phyloP scores from a whole-genome alignment of 2,329 filamentous ascomycete species.

The Verticillium alfalfae region DNA sequence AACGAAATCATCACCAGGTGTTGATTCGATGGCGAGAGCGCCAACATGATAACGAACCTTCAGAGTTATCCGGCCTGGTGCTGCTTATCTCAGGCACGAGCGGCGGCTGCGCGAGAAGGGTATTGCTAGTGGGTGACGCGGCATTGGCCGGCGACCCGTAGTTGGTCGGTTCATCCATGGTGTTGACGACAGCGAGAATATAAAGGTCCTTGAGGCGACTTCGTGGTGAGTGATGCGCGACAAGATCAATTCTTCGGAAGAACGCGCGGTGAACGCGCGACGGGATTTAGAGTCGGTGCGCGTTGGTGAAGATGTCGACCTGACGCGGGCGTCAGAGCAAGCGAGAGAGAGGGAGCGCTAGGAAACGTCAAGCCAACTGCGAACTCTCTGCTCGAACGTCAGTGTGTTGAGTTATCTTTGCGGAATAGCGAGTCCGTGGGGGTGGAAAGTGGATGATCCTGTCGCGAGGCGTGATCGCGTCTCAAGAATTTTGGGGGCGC shows the following conservation, averaged over 20 bases:
- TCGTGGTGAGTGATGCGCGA: not conserved
- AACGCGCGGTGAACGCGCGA: not conserved
- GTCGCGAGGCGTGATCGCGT: constrained; percentile 16
- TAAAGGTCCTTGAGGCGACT: not conserved
- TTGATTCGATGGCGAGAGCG: not conserved
- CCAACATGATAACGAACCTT: constrained; percentile 33
- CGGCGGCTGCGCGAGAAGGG: constrained; percentile 49
- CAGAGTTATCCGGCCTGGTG: constrained; percentile 24
- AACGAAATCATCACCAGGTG: not conserved
- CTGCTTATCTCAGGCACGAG: constrained; percentile 36
- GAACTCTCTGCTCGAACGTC: too few species aligned
- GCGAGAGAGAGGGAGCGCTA: not conserved
- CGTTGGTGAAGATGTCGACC: not conserved
- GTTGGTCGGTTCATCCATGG: constrained; percentile 54
- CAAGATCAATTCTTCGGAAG: not conserved
- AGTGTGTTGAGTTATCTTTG: too few species aligned
- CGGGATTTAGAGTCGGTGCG: not conserved
- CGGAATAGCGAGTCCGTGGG: not conserved
- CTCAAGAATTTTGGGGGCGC: constrained; percentile 31
- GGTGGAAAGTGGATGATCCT: not conserved
- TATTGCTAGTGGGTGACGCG: constrained; percentile 51
- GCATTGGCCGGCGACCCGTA: constrained; percentile 54
- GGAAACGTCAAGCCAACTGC: not conserved
- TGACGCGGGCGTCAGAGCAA: not conserved
- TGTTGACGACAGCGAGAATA: constrained; percentile 15